A percentile compares a stretch with the other conserved stretches of the same genome.
phyloP scores from a whole-genome alignment of 2,329 filamentous ascomycete species.

The Massarina eburnea region DNA sequence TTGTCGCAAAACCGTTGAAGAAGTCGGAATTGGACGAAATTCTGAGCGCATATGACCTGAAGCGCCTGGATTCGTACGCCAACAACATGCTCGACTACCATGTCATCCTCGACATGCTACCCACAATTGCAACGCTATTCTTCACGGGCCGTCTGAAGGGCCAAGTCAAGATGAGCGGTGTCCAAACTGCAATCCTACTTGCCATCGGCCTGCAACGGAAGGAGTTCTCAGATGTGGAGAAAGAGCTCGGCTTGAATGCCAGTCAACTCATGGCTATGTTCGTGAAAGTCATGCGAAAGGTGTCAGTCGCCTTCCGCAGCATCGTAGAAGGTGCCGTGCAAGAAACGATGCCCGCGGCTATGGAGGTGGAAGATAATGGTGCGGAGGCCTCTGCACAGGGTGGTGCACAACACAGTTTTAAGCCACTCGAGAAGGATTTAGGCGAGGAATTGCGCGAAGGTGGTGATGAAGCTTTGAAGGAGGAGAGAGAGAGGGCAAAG shows the following conservation, averaged over 20 bases:
- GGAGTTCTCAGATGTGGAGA: constrained; percentile 75
- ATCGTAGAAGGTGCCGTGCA: constrained; percentile 71
- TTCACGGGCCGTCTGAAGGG: constrained; percentile 75
- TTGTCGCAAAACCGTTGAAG: constrained; percentile 60
- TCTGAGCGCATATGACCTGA: constrained; percentile 90
- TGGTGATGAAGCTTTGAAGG: constrained; percentile 71
- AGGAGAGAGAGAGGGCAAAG: constrained; percentile 76
- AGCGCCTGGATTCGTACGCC: constrained; percentile 90
- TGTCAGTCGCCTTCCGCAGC: constrained; percentile 74
- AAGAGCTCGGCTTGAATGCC: constrained; percentile 72
- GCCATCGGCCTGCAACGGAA: constrained; percentile 87
- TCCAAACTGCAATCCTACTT: constrained; percentile 86
- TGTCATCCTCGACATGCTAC: constrained; percentile 90
- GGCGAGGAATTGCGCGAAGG: constrained; percentile 84
- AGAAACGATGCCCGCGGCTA: constrained; percentile 49
- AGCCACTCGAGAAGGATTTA: constrained; percentile 69
- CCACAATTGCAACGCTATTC: constrained; percentile 77
- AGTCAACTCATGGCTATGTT: constrained; percentile 94
- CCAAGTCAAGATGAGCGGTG: constrained; percentile 71
- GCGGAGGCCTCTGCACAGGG: constrained; percentile 63
- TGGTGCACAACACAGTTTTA: constrained; percentile 63
- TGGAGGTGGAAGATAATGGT: constrained; percentile 50
- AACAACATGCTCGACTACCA: constrained; percentile 98
- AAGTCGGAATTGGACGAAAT: constrained; percentile 75
- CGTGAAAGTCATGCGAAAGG: constrained; percentile 90